phyloP scores from a whole-genome alignment of 305 asterid species.

The Fraxinus sp. region DNA sequence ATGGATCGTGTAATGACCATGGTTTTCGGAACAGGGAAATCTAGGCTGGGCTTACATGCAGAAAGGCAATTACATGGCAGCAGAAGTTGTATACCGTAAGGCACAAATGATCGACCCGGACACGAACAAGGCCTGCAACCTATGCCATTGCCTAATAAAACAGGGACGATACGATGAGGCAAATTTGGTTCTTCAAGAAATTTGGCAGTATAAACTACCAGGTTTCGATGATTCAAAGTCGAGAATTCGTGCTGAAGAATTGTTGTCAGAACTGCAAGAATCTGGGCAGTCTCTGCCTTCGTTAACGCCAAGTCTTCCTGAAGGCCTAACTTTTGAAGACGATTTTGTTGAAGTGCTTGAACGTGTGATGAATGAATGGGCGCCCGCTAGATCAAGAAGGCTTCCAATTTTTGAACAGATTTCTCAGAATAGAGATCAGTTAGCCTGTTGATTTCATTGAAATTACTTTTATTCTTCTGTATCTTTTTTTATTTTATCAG shows the following conservation, averaged over 20 bases:
- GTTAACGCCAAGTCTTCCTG: background rate
- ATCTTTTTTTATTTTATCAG: background rate
- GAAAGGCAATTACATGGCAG: constrained; percentile 37
- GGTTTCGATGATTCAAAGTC: constrained; percentile 37
- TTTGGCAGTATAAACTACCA: constrained; percentile 26
- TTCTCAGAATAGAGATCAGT: constrained; percentile 36
- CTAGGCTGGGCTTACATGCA: constrained; percentile 50
- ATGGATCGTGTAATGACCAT: background rate
- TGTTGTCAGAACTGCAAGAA: constrained; percentile 29
- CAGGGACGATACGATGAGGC: constrained; percentile 42
- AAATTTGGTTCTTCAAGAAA: constrained; percentile 30
- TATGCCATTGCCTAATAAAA: constrained; percentile 35
- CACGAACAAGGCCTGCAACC: constrained; percentile 45
- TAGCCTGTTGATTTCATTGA: constrained; percentile 31
- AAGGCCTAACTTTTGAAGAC: constrained; percentile 16
- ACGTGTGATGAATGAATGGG: constrained; percentile 32
- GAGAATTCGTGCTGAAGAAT: constrained; percentile 29
- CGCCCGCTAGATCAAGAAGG: constrained; percentile 41
- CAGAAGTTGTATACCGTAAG: constrained; percentile 41
- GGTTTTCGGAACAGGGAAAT: constrained; percentile 30
- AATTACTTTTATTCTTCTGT: background rate
- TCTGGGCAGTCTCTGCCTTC: constrained; percentile 20
- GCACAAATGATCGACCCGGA: constrained; percentile 52
- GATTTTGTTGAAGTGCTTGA: constrained; percentile 36
- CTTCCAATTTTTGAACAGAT: constrained; percentile 51